Conservation (phyloP, 371 early-diverging fungal genomes). For the Mortierella sp. region DNA sequence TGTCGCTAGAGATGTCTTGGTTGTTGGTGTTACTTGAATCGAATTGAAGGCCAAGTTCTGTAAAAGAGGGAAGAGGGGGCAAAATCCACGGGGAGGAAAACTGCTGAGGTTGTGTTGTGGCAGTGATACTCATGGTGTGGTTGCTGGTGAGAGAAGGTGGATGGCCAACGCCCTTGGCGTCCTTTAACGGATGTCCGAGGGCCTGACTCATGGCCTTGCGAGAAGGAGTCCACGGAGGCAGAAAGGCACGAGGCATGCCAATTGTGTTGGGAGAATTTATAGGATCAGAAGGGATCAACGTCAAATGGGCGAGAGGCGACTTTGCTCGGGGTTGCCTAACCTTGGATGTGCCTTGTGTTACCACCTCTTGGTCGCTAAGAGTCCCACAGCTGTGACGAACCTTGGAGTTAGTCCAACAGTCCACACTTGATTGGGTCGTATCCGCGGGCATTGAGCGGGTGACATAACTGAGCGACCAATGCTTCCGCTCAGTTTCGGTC, state of each 20-base stretch:
- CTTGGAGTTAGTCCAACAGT: background rate
- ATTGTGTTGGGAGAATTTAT: background rate
- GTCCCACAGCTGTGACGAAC: conserved; percentile 18
- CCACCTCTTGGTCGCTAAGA: conserved; percentile 9
- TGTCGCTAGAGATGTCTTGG: background rate
- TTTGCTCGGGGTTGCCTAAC: background rate
- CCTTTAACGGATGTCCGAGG: too few species aligned
- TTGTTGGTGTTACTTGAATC: conserved; percentile 27
- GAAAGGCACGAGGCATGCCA: background rate
- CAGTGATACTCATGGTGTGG: too few species aligned
- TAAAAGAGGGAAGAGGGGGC: conserved; percentile 39
- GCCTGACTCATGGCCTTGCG: too few species aligned
- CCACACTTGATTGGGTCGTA: background rate
- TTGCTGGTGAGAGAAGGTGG: too few species aligned
- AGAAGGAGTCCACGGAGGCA: too few species aligned
- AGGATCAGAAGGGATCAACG: background rate
- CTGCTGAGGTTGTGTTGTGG: background rate
- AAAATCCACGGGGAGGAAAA: conserved; percentile 23
- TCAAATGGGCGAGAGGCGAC: background rate
- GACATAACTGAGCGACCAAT: conserved; percentile 19
- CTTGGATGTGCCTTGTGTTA: conserved; percentile 6
- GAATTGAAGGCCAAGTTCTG: conserved; percentile 30
- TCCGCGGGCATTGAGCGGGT: background rate
- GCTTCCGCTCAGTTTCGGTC: conserved; percentile 12
- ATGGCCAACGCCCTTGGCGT: too few species aligned